Evolutionary conservation across 2,329 filamentous ascomycete genomes (phyloP).

Genomic region (Lasiodiplodia sp.): DNA sequence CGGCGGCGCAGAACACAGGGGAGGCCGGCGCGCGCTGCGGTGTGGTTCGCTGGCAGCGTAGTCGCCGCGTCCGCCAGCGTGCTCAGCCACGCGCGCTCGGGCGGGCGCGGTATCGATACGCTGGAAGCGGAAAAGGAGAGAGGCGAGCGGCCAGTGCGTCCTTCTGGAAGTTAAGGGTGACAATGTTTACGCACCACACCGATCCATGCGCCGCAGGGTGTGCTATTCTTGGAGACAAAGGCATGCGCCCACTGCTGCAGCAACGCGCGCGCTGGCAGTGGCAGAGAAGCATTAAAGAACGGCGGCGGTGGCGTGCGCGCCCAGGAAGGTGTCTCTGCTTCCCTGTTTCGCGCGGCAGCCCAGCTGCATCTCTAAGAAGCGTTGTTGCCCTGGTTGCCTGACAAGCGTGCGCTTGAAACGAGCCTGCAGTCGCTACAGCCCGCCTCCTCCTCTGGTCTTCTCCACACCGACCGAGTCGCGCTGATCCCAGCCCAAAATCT

Average conservation of each 20-base stretch:
- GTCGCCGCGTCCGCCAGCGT: background rate
- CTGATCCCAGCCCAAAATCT: slow-evolving; percentile 15
- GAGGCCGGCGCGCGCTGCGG: background rate
- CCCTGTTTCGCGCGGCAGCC: background rate
- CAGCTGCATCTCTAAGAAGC: background rate
- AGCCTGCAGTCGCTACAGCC: slow-evolving; percentile 6
- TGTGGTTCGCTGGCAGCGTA: background rate
- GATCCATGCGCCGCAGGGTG: slow-evolving; percentile 1
- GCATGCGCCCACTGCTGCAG: slow-evolving; percentile 12
- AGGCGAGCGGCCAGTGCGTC: slow-evolving; percentile 6
- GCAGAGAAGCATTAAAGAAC: slow-evolving; percentile 19
- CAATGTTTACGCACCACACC: slow-evolving; percentile 5
- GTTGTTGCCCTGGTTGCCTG: slow-evolving; percentile 8
- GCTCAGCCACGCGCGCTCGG: slow-evolving; percentile 4
- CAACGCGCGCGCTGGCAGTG: slow-evolving; percentile 2
- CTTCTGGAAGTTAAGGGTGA: slow-evolving; percentile 18
- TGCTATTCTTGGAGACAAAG: slow-evolving; percentile 19
- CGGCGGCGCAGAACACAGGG: background rate
- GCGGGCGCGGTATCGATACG: slow-evolving; percentile 11
- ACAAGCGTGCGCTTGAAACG: slow-evolving; percentile 5
- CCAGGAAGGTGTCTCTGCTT: background rate
- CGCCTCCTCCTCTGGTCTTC: slow-evolving; percentile 8
- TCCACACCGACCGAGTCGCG: slow-evolving; percentile 8
- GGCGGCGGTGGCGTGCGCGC: background rate
- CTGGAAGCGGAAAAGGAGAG: slow-evolving; percentile 12